phyloP scores from a whole-genome alignment of 306 rosid species.

The Begonia masoniana region DNA sequence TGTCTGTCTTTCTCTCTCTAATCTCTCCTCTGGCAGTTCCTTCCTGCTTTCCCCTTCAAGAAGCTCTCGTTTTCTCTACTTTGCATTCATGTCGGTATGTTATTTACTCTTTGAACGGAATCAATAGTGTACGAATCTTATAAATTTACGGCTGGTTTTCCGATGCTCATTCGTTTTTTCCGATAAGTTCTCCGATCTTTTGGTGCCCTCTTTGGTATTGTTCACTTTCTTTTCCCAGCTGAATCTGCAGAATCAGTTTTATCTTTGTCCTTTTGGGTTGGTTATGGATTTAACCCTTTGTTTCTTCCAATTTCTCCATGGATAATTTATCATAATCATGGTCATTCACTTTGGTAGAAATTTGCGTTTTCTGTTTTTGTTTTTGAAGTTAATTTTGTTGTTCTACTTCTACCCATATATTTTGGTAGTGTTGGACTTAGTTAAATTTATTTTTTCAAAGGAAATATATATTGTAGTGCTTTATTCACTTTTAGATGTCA shows the following conservation, averaged over 20 bases:
- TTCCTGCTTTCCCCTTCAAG: conserved; percentile 17
- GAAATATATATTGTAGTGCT: no score
- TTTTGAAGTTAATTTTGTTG: no score
- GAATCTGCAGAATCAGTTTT: neutral
- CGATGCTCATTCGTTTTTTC: conserved; percentile 12
- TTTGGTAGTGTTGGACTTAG: no score
- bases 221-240: neutral
- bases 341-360: no score
- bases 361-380: no score
- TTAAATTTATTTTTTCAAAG: no score
- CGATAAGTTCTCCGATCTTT: conserved; percentile 17
- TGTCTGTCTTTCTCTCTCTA: no score
- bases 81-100: conserved; percentile 92
- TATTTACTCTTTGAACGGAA: conserved; percentile 3
- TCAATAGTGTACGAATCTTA: neutral
- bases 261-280: neutral
- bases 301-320: no score
- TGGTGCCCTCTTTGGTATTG: conserved; percentile 8
- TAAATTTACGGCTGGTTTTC: neutral
- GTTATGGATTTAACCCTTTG: no score
- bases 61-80: conserved; percentile 9
- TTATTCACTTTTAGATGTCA: neutral
- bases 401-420: no score
- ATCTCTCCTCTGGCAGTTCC: no score
- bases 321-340: no score